Evolutionary conservation across 2,329 filamentous ascomycete genomes (phyloP).

Genomic region (Chaetomiaceae sp.): DNA sequence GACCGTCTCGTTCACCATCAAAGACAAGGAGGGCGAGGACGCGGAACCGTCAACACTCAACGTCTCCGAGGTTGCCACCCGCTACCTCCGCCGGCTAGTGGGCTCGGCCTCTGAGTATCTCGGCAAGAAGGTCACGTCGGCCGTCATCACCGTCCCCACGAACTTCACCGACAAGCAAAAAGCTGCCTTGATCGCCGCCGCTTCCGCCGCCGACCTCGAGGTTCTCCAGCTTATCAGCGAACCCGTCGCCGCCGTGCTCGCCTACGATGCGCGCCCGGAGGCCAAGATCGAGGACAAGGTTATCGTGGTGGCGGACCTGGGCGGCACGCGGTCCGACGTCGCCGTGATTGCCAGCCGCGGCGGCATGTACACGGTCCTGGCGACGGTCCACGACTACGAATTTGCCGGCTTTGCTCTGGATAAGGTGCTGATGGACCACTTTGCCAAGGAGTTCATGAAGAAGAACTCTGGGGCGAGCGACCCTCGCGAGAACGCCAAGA

Average conservation of each 20-base stretch:
- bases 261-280: slow-evolving; percentile 84
- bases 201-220: slow-evolving; percentile 77
- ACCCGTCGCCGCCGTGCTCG: slow-evolving; percentile 80
- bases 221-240: slow-evolving; percentile 91
- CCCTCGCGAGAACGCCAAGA: slow-evolving; percentile 73
- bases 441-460: slow-evolving; percentile 98
- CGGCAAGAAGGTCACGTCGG: slow-evolving; percentile 89
- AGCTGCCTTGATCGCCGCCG: slow-evolving; percentile 70
- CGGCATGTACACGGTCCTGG: slow-evolving; percentile 93
- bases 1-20: slow-evolving; percentile 74
- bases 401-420: slow-evolving; percentile 82
- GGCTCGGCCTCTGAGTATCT: slow-evolving; percentile 85
- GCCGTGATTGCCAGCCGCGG: slow-evolving; percentile 86
- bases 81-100: slow-evolving; percentile 78
- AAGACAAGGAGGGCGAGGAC: slow-evolving; percentile 66
- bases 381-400: slow-evolving; percentile 93
- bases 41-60: slow-evolving; percentile 60
- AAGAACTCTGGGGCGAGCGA: slow-evolving; percentile 75
- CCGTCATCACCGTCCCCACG: slow-evolving; percentile 89
- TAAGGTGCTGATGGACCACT: slow-evolving; percentile 89
- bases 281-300: slow-evolving; percentile 76
- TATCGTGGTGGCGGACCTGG: slow-evolving; percentile 85
- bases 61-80: slow-evolving; percentile 76
- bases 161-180: slow-evolving; percentile 89
- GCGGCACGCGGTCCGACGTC: slow-evolving; percentile 88